Percentiles rank a stretch among this genome's conserved stretches.
These are phyloP conservation scores for Talaromyces amestolkiae DNA, from an alignment of 2,329 filamentous ascomycete genomes.

Conservation along the genomic window DNA sequence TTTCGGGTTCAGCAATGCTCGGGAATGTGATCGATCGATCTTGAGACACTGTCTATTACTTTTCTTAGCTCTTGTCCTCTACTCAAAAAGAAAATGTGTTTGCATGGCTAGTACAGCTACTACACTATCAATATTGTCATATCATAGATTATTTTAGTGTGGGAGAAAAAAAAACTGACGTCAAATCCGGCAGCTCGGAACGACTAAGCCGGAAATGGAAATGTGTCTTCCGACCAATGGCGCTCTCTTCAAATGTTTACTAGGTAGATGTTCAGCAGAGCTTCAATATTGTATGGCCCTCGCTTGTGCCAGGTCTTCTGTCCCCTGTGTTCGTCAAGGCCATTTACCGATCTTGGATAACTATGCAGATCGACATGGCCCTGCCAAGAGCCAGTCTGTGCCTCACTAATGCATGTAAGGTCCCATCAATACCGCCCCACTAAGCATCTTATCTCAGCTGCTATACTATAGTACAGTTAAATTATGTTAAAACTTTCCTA, in stretches of 20 bases:
- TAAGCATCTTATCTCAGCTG: no score
- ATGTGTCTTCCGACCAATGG: conserved; percentile 18
- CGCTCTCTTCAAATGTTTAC: background rate
- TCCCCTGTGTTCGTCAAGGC: background rate
- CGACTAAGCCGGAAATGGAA: conserved; percentile 11
- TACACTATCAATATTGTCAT: no score
- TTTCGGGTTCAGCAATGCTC: background rate
- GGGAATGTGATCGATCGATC: background rate
- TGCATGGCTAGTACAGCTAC: background rate
- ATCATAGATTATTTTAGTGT: no score
- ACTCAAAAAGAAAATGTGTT: background rate
- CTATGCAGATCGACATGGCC: background rate
- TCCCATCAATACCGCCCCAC: background rate
- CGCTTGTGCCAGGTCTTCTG: background rate
- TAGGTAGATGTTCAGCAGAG: no score
- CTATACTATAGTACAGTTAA: no score
- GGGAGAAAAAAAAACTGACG: conserved; percentile 7
- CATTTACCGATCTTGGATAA: background rate
- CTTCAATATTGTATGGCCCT: background rate
- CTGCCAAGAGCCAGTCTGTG: background rate
- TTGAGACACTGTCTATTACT: background rate
- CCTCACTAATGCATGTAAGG: conserved; percentile 2
- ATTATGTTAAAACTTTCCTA: no score
- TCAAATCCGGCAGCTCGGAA: background rate
- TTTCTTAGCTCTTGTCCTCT: background rate